These are phyloP conservation scores for Trypanosoma rangeli DNA, from an alignment of 208 protist genomes.

Conservation along the genomic window DNA sequence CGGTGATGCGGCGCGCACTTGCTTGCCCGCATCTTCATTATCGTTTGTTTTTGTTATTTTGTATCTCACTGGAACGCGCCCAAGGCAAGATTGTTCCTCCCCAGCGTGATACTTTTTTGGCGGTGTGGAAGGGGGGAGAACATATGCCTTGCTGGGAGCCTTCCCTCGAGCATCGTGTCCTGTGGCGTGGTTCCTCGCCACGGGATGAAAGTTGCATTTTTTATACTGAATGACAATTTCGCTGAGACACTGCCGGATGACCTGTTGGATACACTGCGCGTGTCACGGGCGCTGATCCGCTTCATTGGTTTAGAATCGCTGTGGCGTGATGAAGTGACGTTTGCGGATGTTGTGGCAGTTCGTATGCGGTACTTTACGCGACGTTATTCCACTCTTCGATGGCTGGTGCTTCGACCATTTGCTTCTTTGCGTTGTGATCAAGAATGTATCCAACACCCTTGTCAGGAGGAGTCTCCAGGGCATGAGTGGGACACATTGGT, in stretches of 20 bases:
- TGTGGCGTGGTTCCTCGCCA: constrained; percentile 5
- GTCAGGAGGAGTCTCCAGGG: not conserved
- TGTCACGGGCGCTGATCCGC: not conserved
- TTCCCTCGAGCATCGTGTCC: not conserved
- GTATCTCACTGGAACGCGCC: not conserved
- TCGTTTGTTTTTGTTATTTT: constrained; percentile 16
- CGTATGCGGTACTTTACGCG: constrained; percentile 15
- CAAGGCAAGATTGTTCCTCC: not conserved
- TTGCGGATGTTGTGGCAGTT: constrained; percentile 19
- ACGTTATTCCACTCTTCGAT: not conserved
- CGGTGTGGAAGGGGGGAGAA: not conserved
- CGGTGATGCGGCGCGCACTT: not conserved
- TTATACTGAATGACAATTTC: not conserved
- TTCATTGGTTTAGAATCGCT: constrained; percentile 5
- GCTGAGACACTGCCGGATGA: not conserved
- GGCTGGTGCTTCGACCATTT: constrained; percentile 5
- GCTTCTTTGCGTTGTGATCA: not conserved
- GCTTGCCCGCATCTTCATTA: constrained; percentile 10
- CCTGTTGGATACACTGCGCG: not conserved
- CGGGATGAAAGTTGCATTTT: constrained; percentile 2
- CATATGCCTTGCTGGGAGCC: constrained; percentile 11
- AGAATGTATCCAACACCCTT: not conserved
- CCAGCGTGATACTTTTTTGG: not conserved
- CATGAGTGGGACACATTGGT: not conserved
- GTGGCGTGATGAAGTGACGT: constrained; percentile 18